A percentile compares a stretch with the other conserved stretches of the same genome.
phyloP scores from a whole-genome alignment of 1,139 yeast genomes.

The Candida glucosophila region DNA sequence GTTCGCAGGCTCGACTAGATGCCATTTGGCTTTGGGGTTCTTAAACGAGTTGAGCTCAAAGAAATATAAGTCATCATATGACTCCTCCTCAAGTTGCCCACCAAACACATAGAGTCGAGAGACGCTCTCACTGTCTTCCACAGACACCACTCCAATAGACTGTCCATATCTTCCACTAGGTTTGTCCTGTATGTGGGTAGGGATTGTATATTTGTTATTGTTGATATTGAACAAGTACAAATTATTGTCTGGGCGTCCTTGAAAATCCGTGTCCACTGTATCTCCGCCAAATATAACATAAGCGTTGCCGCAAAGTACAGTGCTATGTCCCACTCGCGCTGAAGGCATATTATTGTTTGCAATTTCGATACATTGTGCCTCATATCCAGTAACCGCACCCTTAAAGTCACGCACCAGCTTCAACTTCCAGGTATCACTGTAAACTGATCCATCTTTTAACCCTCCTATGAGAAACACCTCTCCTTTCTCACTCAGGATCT shows the following conservation, averaged over 20 bases:
- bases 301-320: conserved; percentile 90
- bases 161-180: conserved; percentile 96
- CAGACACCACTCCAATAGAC: conserved; percentile 53
- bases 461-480: conserved; percentile 93
- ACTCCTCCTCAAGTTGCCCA: conserved; percentile 87
- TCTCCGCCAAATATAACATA: conserved; percentile 96
- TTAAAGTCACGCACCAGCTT: conserved; percentile 14
- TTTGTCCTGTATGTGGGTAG: conserved; percentile 70
- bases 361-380: conserved; percentile 57
- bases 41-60: conserved; percentile 88
- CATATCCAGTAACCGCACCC: conserved; percentile 24
- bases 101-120: conserved; percentile 83
- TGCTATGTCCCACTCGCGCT: conserved; percentile 94
- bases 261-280: conserved; percentile 75
- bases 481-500: conserved; percentile 68
- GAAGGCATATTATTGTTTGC: conserved; percentile 61
- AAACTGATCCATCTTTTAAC: conserved; percentile 81
- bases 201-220: conserved; percentile 85
- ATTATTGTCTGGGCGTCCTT: conserved; percentile 79
- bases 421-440: conserved; percentile 89
- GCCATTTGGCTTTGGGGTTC: conserved; percentile 81
- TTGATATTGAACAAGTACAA: conserved; percentile 85
- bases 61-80: conserved; percentile 75
- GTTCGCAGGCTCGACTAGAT: conserved; percentile 49
- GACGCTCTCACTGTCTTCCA: conserved; percentile 49